Percentiles rank a stretch among this genome's conserved stretches.
phyloP scores from a whole-genome alignment of 2,329 filamentous ascomycete genomes.

The Colletotrichum coccodes region DNA sequence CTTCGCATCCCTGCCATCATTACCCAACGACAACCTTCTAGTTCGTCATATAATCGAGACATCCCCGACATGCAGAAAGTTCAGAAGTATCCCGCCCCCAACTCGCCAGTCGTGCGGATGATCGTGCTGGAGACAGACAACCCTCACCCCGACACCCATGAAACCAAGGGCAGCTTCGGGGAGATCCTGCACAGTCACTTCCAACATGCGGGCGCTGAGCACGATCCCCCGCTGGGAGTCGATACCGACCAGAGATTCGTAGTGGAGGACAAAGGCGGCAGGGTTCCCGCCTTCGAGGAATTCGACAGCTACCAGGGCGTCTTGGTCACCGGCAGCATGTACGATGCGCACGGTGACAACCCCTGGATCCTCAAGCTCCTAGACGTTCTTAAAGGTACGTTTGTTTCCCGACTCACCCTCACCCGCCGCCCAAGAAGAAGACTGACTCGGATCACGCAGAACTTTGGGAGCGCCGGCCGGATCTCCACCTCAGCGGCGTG shows the following conservation, averaged over 20 bases:
- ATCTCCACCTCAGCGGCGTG: conserved; percentile 73
- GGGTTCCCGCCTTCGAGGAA: conserved; percentile 57
- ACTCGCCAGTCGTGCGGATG: conserved; percentile 42
- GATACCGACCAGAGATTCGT: conserved; percentile 66
- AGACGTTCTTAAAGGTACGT: conserved; percentile 58
- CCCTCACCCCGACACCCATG: conserved; percentile 60
- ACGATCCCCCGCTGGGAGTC: conserved; percentile 63
- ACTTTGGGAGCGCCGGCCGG: conserved; percentile 60
- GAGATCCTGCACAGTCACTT: conserved; percentile 64
- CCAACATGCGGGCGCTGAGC: conserved; percentile 58
- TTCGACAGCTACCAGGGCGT: conserved; percentile 76
- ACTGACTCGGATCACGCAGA: conserved; percentile 40
- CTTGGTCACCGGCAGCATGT: conserved; percentile 76
- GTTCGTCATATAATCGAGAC: neutral
- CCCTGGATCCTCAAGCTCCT: conserved; percentile 81
- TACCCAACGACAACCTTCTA: neutral
- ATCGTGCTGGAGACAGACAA: conserved; percentile 69
- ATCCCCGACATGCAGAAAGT: neutral
- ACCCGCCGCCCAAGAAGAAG: neutral
- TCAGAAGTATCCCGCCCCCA: conserved; percentile 24
- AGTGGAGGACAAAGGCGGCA: conserved; percentile 58
- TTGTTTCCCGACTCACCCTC: neutral
- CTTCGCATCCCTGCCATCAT: neutral
- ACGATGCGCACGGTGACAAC: conserved; percentile 76
- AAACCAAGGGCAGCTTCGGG: conserved; percentile 62